Evolutionary conservation across 768 basidiomycete species (phyloP).

Genomic region (Lentinula raphanica): DNA sequence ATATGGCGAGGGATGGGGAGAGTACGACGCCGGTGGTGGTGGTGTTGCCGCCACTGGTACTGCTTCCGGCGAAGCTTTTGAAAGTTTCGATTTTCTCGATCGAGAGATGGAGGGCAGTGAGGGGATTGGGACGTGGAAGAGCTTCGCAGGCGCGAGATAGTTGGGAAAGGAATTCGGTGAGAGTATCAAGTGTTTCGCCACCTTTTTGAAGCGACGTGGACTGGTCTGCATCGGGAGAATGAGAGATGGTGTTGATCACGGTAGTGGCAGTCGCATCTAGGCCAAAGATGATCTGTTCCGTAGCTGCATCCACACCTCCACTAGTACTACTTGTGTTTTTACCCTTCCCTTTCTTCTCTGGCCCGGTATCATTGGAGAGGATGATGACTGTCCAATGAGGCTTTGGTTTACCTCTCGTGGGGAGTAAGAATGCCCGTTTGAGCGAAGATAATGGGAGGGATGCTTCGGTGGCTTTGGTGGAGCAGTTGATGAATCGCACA

Average conservation of each 20-base stretch:
- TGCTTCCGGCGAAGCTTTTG: slow-evolving; percentile 52
- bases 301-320: slow-evolving; percentile 68
- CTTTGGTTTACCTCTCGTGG: slow-evolving; percentile 68
- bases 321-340: slow-evolving; percentile 36
- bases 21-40: slow-evolving; percentile 41
- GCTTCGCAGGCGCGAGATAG: slow-evolving; percentile 21
- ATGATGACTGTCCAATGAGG: slow-evolving; percentile 42
- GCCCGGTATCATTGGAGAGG: slow-evolving; percentile 50
- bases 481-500: slow-evolving; percentile 48
- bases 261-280: slow-evolving; percentile 52
- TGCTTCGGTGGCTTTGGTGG: slow-evolving; percentile 43
- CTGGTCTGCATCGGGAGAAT: slow-evolving; percentile 24
- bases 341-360: slow-evolving; percentile 68
- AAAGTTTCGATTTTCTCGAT: neutral
- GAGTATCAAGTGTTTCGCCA: slow-evolving; percentile 39
- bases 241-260: slow-evolving; percentile 39
- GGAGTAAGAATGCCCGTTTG: slow-evolving; percentile 62
- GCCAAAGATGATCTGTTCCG: slow-evolving; percentile 65
- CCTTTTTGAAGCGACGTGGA: slow-evolving; percentile 41
- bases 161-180: slow-evolving; percentile 48
- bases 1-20: slow-evolving; percentile 47
- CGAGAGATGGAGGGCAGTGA: slow-evolving; percentile 30
- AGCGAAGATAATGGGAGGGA: slow-evolving; percentile 45
- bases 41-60: slow-evolving; percentile 30
- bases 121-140: slow-evolving; percentile 33